Evolutionary conservation across 148 eudicot genomes (phyloP), one percentile per base, ranked within the genome.

Genomic region (Silene uniflora): DNA sequence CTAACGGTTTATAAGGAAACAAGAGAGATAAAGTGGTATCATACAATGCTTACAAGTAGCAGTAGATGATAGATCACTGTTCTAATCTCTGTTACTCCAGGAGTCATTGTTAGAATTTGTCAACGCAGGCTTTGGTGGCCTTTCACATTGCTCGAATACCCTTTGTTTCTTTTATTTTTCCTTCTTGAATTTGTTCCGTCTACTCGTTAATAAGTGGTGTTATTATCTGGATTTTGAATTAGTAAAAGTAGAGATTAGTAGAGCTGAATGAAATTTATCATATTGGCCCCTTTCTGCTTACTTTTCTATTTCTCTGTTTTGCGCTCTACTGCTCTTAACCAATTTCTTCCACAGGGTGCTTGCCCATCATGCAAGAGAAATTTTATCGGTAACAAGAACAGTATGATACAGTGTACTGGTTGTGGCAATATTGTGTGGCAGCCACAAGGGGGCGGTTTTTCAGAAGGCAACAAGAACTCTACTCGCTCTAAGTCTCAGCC

Each of bases 341-440:
- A 60, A 32, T 17, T 17, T 77, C 22, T 55, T 54, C 17, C 35
- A 66, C 88, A 92, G 99, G 99, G 99, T n/a, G 79, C 86, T 69
- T 96, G 98, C 89, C 99, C 99, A 18, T 85, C 98, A 60, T 96
- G 99, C 82, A 92, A 85, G 86, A 90, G 87, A 78, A 89, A 87
- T 70, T 95, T 95, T 80, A 81, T 84, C 16, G 94, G 94, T 23
- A 70, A 77, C 73, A 89, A 86, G 79, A 84, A 49, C 81, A 90
- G 86, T 79, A 85, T 82, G 18, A 83, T 93, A 60, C 89, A 93
- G 23, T 93, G 98, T 78, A 65, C 83, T 25, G 88, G 86, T 55
- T 93, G 98, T 67, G 89, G 98, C 59, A 93, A 89, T 84, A 81
- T 82, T 10, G 96, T 93, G 60, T 93, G 98, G 98, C 98, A 93